A percentile compares a stretch with the other conserved stretches of the same genome.
phyloP scores from a whole-genome alignment of 768 basidiomycete species.

The Serendipita vermifera region DNA sequence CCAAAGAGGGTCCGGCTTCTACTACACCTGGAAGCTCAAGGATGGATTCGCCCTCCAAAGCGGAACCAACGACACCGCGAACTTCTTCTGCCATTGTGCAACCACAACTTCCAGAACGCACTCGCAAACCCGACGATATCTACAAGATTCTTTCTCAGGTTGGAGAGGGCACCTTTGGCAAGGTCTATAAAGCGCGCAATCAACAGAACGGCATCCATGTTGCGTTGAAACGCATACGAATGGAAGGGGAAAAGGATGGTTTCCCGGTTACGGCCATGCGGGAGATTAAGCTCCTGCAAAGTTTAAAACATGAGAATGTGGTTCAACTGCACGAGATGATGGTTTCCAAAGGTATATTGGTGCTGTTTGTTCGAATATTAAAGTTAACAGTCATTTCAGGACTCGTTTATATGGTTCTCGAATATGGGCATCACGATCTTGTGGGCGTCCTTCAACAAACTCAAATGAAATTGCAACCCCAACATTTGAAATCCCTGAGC shows the following conservation, averaged over 20 bases:
- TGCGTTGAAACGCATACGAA: constrained; percentile 90
- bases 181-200: constrained; percentile 92
- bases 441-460: constrained; percentile 89
- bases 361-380: not conserved
- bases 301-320: constrained; percentile 78
- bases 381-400: constrained; percentile 33
- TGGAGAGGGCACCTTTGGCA: constrained; percentile 96
- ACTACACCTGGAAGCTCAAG: too few relatives aligned
- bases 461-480: constrained; percentile 69
- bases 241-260: constrained; percentile 95
- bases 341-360: constrained; percentile 75
- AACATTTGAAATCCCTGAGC: constrained; percentile 90
- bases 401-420: constrained; percentile 97
- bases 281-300: constrained; percentile 95
- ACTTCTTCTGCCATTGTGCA: not conserved
- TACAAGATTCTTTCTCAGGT: constrained; percentile 88
- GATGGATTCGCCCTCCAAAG: too few relatives aligned
- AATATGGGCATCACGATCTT: constrained; percentile 98
- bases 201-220: constrained; percentile 62
- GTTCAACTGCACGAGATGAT: constrained; percentile 94
- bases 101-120: too few relatives aligned
- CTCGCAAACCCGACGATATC: constrained; percentile 33
- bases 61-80: not conserved
- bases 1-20: too few relatives aligned
- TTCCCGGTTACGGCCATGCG: constrained; percentile 99